Evolutionary conservation across 176 grass and related monocot genomes (phyloP).

Genomic region (Themeda triandra): DNA sequence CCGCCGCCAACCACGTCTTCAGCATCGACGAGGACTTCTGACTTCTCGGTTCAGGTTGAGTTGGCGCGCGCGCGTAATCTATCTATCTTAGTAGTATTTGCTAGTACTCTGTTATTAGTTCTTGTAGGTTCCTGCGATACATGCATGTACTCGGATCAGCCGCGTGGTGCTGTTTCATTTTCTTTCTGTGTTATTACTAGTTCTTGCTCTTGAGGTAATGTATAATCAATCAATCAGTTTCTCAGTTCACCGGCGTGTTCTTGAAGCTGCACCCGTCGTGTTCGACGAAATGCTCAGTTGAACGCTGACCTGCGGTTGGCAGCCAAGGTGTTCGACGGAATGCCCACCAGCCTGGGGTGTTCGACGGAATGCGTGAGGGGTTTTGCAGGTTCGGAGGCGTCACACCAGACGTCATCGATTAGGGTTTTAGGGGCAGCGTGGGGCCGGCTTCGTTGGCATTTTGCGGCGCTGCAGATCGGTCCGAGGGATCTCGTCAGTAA

Average conservation of each 20-base stretch:
- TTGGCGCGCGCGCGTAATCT: rapidly evolving
- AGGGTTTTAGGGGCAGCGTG: slow-evolving; percentile 2
- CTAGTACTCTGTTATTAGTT: background rate
- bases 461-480: background rate
- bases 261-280: background rate
- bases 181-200: background rate
- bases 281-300: too few relatives aligned
- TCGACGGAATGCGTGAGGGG: background rate
- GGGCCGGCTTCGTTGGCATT: background rate
- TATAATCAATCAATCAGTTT: background rate
- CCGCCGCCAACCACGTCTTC: slow-evolving; percentile 52
- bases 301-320: too few relatives aligned
- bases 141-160: slow-evolving; percentile 3
- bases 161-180: background rate
- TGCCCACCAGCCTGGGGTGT: background rate
- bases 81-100: too few relatives aligned
- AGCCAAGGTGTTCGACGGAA: background rate
- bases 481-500: background rate
- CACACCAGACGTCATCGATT: background rate
- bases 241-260: background rate
- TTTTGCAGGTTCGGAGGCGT: background rate
- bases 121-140: background rate
- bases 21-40: slow-evolving; percentile 88
- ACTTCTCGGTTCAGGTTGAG: too few relatives aligned
- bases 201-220: slow-evolving; percentile 10